phyloP scores from a whole-genome alignment of 768 basidiomycete species.

The Tricholoma hemisulphureum region DNA sequence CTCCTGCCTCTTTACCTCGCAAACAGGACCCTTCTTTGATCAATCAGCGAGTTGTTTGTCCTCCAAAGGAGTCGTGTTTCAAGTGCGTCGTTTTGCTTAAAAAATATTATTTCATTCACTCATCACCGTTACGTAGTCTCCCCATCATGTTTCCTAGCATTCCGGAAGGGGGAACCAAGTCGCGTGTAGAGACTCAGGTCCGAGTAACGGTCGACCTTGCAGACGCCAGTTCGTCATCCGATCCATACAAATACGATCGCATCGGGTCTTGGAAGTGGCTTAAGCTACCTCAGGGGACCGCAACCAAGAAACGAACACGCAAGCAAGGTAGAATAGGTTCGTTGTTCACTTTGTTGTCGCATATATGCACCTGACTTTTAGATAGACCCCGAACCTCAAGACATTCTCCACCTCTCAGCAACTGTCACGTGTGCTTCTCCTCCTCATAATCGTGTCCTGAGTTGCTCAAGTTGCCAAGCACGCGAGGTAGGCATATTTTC shows the following conservation, averaged over 20 bases:
- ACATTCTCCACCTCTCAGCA: constrained; percentile 69
- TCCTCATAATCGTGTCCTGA: constrained; percentile 72
- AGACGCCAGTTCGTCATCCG: constrained; percentile 59
- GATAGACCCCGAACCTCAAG: constrained; percentile 63
- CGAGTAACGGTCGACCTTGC: constrained; percentile 80
- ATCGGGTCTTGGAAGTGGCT: constrained; percentile 93
- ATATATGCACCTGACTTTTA: constrained; percentile 17
- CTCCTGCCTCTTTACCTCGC: constrained; percentile 58
- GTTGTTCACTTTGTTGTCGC: constrained; percentile 16
- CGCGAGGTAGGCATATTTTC: constrained; percentile 61
- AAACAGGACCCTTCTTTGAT: constrained; percentile 50
- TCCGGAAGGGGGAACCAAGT: constrained; percentile 81
- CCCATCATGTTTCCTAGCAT: constrained; percentile 83
- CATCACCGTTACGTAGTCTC: constrained; percentile 45
- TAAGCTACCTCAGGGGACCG: constrained; percentile 73
- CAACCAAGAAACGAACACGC: constrained; percentile 80
- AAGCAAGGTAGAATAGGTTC: constrained; percentile 82
- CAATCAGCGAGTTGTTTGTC: constrained; percentile 63
- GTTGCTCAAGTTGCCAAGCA: constrained; percentile 84
- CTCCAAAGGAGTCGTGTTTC: constrained; percentile 72
- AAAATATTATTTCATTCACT: constrained; percentile 7
- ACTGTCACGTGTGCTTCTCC: constrained; percentile 80
- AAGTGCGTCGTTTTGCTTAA: constrained; percentile 48
- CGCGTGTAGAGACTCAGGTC: constrained; percentile 93
- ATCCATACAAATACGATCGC: constrained; percentile 67